Evolutionary conservation across 2,329 filamentous ascomycete species (phyloP).

Genomic region (Sordariomycetes sp.): DNA sequence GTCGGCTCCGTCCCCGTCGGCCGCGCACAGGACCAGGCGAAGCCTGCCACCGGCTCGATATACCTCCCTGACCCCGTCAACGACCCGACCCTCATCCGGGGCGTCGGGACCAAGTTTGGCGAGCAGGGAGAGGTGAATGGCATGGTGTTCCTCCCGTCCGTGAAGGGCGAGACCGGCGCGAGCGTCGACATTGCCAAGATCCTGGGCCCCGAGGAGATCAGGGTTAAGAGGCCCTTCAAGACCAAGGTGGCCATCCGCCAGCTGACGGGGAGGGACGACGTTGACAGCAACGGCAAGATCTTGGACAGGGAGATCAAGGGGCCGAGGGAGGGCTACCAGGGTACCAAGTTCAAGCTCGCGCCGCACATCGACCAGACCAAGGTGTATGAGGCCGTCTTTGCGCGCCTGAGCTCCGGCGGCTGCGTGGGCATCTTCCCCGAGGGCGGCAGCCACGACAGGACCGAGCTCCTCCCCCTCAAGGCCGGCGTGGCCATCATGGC

Average conservation of each 20-base stretch:
- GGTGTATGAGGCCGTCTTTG: conserved; percentile 90
- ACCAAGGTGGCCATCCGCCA: conserved; percentile 65
- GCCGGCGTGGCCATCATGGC: conserved; percentile 98
- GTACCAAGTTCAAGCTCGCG: conserved; percentile 76
- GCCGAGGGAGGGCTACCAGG: conserved; percentile 53
- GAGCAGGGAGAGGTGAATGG: conserved; percentile 66
- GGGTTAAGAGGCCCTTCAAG: conserved; percentile 81
- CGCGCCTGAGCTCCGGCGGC: conserved; percentile 67
- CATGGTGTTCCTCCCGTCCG: conserved; percentile 75
- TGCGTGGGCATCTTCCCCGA: conserved; percentile 97
- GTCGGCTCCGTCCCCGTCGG: conserved; percentile 90
- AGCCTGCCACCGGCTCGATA: conserved; percentile 65
- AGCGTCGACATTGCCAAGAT: conserved; percentile 81
- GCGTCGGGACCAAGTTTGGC: conserved; percentile 75
- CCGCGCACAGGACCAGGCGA: conserved; percentile 80
- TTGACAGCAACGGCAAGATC: conserved; percentile 56
- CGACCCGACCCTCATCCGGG: conserved; percentile 70
- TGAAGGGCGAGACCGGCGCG: conserved; percentile 65
- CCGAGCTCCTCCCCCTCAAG: conserved; percentile 84
- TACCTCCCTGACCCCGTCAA: conserved; percentile 83
- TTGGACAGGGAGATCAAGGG: conserved; percentile 43
- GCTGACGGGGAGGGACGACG: conserved; percentile 68
- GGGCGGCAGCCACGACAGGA: conserved; percentile 89
- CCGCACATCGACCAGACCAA: conserved; percentile 90
- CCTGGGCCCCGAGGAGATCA: conserved; percentile 66